Evolutionary conservation across 2,329 filamentous ascomycete genomes (phyloP), one percentile per base, ranked within the genome.

Genomic region (Fusarium lyarnte): DNA sequence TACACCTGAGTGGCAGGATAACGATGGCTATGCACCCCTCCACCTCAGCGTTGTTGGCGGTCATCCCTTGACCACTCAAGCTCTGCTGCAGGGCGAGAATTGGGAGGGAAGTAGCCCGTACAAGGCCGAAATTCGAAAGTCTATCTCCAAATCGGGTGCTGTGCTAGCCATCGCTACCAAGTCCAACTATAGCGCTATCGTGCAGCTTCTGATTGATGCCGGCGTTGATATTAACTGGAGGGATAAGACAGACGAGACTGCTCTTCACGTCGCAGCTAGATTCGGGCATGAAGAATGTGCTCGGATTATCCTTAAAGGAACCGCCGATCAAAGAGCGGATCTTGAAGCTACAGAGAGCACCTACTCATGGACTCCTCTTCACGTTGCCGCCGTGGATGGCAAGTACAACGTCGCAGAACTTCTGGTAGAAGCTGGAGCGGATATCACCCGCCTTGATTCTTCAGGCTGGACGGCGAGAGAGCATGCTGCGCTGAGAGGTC

Each of bases 381-480:
- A 97, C 78, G 92, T 97, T 72, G 94, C 95, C 14, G 93, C 93
- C 59, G 95, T 98, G 5, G 95, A 99, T 78, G 95, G 95, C 1
- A 92, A 94, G 72, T 81, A 94, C 16, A 83, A 87, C 0, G 89
- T 97, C 43, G 93, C 93, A 2, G 88, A 94, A 77, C 85, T 96
- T 29, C 86, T 99, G 8, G 88, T 97, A 43, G 88, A 92, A 53
- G 92, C 92, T 27, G 94, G 94, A 3, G 94, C 94, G 1, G 90
- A 97, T 66, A 83, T 94, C 6, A 90, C 91, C 63, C 91, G 89
- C 65, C 84, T 87, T 10, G 96, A 99, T 80, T 92, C 92, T 2
- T 98, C 94, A 47, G 95, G 95, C 13, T 99, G 96, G 96, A 96
- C 93, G 6, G 92, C 95, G 2, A 94, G 92, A 79, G 96, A 99